These are phyloP conservation scores for Eimeria falciformis DNA, from an alignment of 169 alveolate genomes.

Conservation along the genomic window DNA sequence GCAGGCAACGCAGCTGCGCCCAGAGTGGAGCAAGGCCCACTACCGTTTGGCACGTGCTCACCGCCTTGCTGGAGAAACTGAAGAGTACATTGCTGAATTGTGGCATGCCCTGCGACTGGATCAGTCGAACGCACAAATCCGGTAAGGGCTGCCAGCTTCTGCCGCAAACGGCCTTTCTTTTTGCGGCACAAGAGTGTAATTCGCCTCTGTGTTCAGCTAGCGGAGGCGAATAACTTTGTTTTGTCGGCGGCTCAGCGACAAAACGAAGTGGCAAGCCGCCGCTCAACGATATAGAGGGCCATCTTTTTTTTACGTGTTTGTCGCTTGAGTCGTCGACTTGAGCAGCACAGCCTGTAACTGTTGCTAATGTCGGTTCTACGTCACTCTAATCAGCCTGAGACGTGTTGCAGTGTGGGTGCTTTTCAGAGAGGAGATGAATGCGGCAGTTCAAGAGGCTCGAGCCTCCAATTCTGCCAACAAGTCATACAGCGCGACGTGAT, in stretches of 20 bases:
- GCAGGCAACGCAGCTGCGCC: constrained; percentile 65
- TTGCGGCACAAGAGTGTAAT: neutral
- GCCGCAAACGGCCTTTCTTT: too few relatives aligned
- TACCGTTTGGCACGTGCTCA: constrained; percentile 58
- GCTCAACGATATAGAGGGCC: too few relatives aligned
- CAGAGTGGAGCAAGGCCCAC: constrained; percentile 69
- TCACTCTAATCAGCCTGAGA: too few relatives aligned
- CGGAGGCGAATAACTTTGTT: too few relatives aligned
- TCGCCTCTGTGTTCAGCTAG: too few relatives aligned
- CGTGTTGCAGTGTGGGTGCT: too few relatives aligned
- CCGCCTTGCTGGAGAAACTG: constrained; percentile 37
- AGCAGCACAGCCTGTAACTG: too few relatives aligned
- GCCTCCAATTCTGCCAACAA: neutral
- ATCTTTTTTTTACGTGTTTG: too few relatives aligned
- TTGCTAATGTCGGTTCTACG: too few relatives aligned
- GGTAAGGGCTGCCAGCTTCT: neutral
- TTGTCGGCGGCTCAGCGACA: too few relatives aligned
- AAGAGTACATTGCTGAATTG: constrained; percentile 42
- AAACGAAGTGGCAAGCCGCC: too few relatives aligned
- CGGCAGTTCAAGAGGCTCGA: constrained; percentile 52
- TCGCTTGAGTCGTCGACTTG: too few relatives aligned
- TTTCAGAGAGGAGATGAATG: constrained; percentile 60
- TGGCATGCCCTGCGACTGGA: constrained; percentile 56
- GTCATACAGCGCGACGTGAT: neutral
- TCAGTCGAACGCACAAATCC: constrained; percentile 27